Evolutionary conservation across 2,329 filamentous ascomycete species (phyloP), one percentile per base, ranked within the genome.

Genomic region (Corniculantispora saksenae): DNA sequence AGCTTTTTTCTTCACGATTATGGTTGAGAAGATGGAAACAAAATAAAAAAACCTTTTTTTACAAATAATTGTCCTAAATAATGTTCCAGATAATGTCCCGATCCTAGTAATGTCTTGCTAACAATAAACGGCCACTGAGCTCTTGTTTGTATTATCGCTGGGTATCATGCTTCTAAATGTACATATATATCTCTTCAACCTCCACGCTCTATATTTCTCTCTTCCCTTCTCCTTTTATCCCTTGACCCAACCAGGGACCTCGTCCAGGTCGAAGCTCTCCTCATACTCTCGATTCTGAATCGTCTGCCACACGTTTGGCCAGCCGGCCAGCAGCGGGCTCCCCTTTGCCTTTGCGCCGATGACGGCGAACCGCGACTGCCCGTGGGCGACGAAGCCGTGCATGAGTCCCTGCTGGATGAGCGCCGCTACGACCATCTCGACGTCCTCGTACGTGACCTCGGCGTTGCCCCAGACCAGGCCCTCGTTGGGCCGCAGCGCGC

Each of bases 381-480:
- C 85, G 72, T 96, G 92, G 19, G 91, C 91, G 32, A 97, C 85
- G 72, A 94, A 97, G 1, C 94, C 94, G 69, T 90, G 88, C 74
- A 97, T 82, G 27, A 97, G 81, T 0, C 91, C 92, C 76, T 97
- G 92, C 58, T 91, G 87, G 23, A 96, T 86, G 15, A 97, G 84
- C 13, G 89, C 89, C 0, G 91, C 87, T 15, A 96, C 84, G 57
- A 92, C 88, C 53, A 88, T 88, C 77, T 97, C 93, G n/a, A 96
- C 82, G 69, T 92, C 89, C 17, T 85, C 79, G 43, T 85, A 77
- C 47, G 86, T 83, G 40, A 89, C 81, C 67, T 81, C 74, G 67
- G 84, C 82, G 71, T 90, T 90, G 21, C 89, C 89, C 78, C 84
- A 87, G n/a, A 89, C 76, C 55, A 89, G 73, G 2, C 87, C 87